Conservation (phyloP, 2,329 filamentous ascomycete species). For the Cercospora brassicicola region DNA sequence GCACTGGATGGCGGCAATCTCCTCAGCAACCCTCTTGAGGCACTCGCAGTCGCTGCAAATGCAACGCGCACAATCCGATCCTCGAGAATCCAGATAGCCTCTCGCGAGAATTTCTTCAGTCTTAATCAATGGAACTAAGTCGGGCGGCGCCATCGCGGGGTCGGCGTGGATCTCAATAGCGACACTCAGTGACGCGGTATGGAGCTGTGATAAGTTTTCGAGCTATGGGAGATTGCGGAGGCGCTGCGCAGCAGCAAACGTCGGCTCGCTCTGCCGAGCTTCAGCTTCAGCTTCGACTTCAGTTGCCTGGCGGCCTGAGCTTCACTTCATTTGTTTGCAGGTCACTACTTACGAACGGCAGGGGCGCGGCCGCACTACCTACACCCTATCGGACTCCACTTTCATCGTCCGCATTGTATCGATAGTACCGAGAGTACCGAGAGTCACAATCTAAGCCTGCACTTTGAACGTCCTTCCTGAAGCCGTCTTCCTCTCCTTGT, state of each 20-base stretch:
- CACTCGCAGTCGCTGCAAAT: neutral
- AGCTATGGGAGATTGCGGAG: no score
- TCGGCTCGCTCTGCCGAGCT: neutral
- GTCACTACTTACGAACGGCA: neutral
- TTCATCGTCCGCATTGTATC: neutral
- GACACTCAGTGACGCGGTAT: no score
- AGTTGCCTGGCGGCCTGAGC: neutral
- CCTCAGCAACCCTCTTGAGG: neutral
- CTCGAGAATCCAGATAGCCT: no score
- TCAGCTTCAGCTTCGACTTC: neutral
- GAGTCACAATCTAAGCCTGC: slow-evolving; percentile 47
- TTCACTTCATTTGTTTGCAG: neutral
- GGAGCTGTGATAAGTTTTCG: no score
- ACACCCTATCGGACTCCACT: neutral
- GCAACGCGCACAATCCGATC: neutral
- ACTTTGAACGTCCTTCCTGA: slow-evolving; percentile 88
- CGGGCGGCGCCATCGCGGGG: no score
- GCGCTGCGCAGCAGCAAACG: no score
- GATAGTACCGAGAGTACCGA: no score
- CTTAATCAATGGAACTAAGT: no score
- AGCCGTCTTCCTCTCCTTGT: slow-evolving; percentile 97
- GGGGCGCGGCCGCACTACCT: neutral
- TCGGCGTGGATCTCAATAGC: no score
- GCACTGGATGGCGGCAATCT: neutral
- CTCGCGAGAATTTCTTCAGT: no score